phyloP scores from a whole-genome alignment of 805 yeast species.

The Hanseniaspora nectarophila region DNA sequence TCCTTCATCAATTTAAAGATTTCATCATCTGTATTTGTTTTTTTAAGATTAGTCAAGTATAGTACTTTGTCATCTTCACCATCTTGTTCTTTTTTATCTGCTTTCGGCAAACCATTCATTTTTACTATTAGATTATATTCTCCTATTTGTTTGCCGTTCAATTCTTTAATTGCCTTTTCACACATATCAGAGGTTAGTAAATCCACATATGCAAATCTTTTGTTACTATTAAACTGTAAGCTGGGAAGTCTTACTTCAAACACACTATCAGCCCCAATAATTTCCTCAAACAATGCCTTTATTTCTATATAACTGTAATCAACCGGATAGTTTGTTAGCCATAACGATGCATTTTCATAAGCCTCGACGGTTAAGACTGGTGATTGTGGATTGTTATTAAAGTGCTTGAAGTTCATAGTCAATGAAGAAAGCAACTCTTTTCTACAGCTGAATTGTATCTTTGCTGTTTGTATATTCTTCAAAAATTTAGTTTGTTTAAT shows the following conservation, averaged over 20 bases:
- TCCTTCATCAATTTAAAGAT: constrained; percentile 20
- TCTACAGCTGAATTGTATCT: constrained; percentile 45
- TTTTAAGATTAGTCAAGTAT: constrained; percentile 1
- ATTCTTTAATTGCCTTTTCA: constrained; percentile 29
- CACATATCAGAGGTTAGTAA: constrained; percentile 36
- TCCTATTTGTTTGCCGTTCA: constrained; percentile 32
- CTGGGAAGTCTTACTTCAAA: constrained; percentile 54
- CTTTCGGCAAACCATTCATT: constrained; percentile 47
- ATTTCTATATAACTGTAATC: constrained; percentile 33
- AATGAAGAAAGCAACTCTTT: constrained; percentile 44
- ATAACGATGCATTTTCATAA: constrained; percentile 42
- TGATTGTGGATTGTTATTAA: constrained; percentile 27
- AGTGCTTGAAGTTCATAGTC: constrained; percentile 43
- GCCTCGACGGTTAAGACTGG: constrained; percentile 36
- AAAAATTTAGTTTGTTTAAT: constrained; percentile 31
- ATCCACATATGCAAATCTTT: constrained; percentile 69
- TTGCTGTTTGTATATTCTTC: constrained; percentile 31
- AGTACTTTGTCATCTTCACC: constrained; percentile 41
- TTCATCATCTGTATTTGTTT: constrained; percentile 15
- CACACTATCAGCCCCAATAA: constrained; percentile 29
- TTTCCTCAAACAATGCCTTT: constrained; percentile 30
- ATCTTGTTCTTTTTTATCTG: constrained; percentile 40
- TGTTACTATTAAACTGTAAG: constrained; percentile 38
- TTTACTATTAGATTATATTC: constrained; percentile 43
- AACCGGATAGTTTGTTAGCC: constrained; percentile 69